Base-by-base conservation (phyloP, 2,329 filamentous ascomycete species). In the Aureobasidium sp. region DNA sequence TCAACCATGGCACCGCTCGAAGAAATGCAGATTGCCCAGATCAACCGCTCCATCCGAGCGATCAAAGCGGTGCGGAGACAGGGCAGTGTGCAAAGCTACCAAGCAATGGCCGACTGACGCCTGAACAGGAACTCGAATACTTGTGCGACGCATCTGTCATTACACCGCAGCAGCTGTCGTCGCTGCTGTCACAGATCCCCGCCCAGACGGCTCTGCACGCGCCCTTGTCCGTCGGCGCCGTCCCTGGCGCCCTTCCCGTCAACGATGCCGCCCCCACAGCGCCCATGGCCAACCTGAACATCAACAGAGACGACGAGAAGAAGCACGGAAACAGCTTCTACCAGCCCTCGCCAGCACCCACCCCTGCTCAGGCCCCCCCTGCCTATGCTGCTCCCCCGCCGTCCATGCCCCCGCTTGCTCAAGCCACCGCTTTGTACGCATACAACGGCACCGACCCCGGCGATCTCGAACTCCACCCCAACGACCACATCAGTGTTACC, bases 61-160 rank as follows among this genome's bases (percentile, higher is more conserved):
- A 92, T 96, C 78, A 92, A 90, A 78, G 90, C 87, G 70, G 90
- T 91, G 78, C 67, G 84, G 72, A 58, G 33, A 49, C 15, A 29
- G 19, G 33, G 21, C 37, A 21, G 23, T 13, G 43, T 40, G 13
- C 42, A 23, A 46, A 38, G 29, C 53, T 8, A 25, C 40, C 47
- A 61, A 55, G 55, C 21, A 60, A 40, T 27, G 43, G 21, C 43
- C 25, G 47, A 51, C 47, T 50, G 45, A 60, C 45, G 27, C 8
- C n/a, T 43, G 4, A n/a, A 27, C 45, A 96, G 92, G 92, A 96
- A 78, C 88, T 96, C 63, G 91, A 96, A 74, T 88, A 86, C 67
- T 88, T 97, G 63, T 83, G 90, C 66, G 92, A 96, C 73, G 84
- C 88, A 69, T 86, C 86, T 66, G 80, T 92, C 69, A 89, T 97